Conservation (phyloP, 176 grass and related monocot genomes). For the Triticum dicoccoides region DNA sequence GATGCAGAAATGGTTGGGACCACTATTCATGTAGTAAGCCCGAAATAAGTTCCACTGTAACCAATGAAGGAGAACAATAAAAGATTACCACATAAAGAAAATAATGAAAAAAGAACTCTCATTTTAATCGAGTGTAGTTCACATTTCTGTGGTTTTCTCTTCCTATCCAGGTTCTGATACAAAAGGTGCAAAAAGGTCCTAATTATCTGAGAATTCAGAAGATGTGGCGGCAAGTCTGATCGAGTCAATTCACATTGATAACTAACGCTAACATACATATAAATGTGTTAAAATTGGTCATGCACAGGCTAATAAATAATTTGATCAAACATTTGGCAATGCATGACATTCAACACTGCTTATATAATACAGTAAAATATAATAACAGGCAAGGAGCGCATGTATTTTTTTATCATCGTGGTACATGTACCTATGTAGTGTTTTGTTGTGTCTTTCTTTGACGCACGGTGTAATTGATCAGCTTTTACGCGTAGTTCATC, state of each 20-base stretch:
- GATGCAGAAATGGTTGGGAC: background rate
- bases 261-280: background rate
- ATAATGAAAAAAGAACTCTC: background rate
- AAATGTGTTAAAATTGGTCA: background rate
- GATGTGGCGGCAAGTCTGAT: background rate
- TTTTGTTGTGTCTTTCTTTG: conserved; percentile 85
- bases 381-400: background rate
- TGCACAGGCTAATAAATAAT: background rate
- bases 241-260: background rate
- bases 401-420: background rate
- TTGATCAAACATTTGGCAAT: conserved; percentile 6
- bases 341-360: background rate
- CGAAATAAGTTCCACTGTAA: background rate
- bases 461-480: conserved; percentile 52
- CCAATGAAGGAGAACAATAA: background rate
- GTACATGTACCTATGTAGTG: conserved; percentile 82
- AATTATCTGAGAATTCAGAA: background rate
- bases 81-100: background rate
- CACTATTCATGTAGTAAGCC: background rate
- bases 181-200: background rate
- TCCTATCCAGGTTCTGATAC: background rate
- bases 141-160: background rate
- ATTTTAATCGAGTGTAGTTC: background rate
- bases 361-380: background rate
- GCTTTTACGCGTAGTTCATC: conserved; percentile 68